Conservation (phyloP, 2,329 filamentous ascomycete genomes). For the Curvularia verruculosa region DNA sequence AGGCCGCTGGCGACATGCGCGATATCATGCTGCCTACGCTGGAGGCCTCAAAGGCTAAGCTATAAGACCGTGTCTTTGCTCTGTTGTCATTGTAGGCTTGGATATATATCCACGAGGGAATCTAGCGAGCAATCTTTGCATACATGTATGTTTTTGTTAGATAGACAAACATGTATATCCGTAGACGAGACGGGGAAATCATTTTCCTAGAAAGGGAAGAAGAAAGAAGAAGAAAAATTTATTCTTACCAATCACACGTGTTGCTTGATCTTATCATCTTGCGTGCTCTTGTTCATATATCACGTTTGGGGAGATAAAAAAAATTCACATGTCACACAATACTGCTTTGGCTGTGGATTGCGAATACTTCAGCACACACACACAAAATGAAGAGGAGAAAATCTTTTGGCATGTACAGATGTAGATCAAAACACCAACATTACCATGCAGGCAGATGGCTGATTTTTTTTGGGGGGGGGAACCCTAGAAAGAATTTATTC, state of each 20-base stretch:
- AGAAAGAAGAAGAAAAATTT: not conserved
- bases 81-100: not conserved
- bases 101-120: not conserved
- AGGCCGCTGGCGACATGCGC: conserved; percentile 87
- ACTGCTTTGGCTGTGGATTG: too few relatives aligned
- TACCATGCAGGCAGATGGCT: conserved; percentile 24
- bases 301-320: not conserved
- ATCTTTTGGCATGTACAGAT: conserved; percentile 27
- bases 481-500: conserved; percentile 19
- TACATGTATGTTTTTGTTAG: not conserved
- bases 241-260: not conserved
- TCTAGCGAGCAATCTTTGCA: not conserved
- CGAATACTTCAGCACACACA: not conserved
- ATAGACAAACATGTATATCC: not conserved
- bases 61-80: conserved; percentile 63
- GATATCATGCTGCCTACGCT: conserved; percentile 83
- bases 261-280: not conserved
- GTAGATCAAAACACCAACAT: conserved; percentile 32
- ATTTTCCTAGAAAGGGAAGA: not conserved
- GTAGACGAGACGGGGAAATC: not conserved
- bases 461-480: conserved; percentile 10
- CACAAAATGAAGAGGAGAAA: conserved; percentile 14
- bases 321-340: not conserved
- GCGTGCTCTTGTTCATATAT: not conserved
- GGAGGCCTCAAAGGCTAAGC: conserved; percentile 81